Percentiles rank a stretch among this genome's conserved stretches.
Evolutionary conservation across 139 green algal genomes (phyloP).

Genomic region (Coelastrella sp.): DNA sequence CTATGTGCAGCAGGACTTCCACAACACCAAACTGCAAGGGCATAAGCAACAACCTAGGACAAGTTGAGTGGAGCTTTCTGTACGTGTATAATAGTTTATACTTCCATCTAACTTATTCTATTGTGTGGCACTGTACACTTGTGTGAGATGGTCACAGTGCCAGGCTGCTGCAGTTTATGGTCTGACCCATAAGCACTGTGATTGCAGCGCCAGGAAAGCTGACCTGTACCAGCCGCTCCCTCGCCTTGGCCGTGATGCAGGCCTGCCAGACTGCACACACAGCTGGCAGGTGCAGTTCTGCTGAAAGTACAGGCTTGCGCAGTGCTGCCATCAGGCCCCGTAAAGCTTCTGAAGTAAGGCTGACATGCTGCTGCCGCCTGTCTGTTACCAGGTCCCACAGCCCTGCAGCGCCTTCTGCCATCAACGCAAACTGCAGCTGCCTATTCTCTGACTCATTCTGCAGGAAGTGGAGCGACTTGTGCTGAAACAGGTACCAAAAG

Average conservation of each 20-base stretch:
- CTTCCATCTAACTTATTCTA: too few species aligned
- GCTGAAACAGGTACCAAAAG: too few species aligned
- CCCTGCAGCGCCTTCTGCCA: conserved; percentile 39
- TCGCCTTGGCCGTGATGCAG: neutral
- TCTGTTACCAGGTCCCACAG: conserved; percentile 19
- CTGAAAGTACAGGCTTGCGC: conserved; percentile 29
- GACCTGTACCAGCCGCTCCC: conserved; percentile 28
- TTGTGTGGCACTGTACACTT: too few species aligned
- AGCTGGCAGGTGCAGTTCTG: conserved; percentile 28
- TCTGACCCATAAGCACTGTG: too few species aligned
- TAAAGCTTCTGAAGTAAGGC: neutral
- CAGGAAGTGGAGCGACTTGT: neutral
- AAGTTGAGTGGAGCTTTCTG: too few species aligned
- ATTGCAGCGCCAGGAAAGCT: neutral
- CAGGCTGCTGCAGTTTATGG: too few species aligned
- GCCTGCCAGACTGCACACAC: conserved; percentile 30
- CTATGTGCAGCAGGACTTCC: conserved; percentile 24
- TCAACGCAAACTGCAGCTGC: conserved; percentile 16
- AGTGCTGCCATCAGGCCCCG: conserved; percentile 15
- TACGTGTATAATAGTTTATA: too few species aligned
- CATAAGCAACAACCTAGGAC: neutral
- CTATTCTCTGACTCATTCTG: conserved; percentile 19
- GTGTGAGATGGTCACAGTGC: too few species aligned
- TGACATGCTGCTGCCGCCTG: neutral
- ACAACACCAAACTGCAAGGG: conserved; percentile 24